Conservation (phyloP, 495 filamentous ascomycete genomes). For the Trichoderma asperelloides region DNA sequence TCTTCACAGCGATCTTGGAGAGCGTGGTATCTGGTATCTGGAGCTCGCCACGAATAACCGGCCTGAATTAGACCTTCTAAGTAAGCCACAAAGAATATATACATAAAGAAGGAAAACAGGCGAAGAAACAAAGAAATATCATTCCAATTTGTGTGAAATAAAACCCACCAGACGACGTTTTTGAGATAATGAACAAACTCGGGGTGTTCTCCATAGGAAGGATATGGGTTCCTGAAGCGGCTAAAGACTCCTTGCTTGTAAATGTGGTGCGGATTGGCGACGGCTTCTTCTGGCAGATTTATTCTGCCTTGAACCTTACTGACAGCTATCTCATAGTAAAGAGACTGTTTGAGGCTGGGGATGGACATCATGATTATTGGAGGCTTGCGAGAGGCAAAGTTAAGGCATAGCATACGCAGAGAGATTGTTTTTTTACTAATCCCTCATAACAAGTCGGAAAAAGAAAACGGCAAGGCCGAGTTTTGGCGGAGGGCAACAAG, state of each 20-base stretch:
- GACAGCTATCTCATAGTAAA: constrained; percentile 17
- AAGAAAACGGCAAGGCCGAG: too few species aligned
- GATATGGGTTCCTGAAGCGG: constrained; percentile 28
- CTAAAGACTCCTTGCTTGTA: constrained; percentile 23
- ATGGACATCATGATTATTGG: too few species aligned
- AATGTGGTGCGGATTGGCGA: constrained; percentile 15
- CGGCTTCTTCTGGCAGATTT: constrained; percentile 12
- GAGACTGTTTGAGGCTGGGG: constrained; percentile 11
- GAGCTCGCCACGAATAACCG: constrained; percentile 46
- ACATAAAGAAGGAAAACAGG: too few species aligned
- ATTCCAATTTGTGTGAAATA: too few species aligned
- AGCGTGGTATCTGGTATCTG: constrained; percentile 55
- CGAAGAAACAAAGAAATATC: too few species aligned
- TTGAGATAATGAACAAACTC: not conserved
- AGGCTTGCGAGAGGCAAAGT: too few species aligned
- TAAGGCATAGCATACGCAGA: too few species aligned
- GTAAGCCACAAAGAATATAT: too few species aligned
- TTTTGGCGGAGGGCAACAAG: too few species aligned
- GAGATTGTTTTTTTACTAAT: too few species aligned
- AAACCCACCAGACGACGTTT: not conserved
- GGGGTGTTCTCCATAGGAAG: constrained; percentile 17
- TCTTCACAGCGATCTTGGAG: constrained; percentile 60
- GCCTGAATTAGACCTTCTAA: constrained; percentile 11
- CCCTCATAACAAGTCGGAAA: too few species aligned
- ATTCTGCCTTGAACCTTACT: constrained; percentile 12